Evolutionary conservation across 176 grass and related monocot species (phyloP), one percentile per base, ranked within the genome.

Genomic region (Eleusine indica): DNA sequence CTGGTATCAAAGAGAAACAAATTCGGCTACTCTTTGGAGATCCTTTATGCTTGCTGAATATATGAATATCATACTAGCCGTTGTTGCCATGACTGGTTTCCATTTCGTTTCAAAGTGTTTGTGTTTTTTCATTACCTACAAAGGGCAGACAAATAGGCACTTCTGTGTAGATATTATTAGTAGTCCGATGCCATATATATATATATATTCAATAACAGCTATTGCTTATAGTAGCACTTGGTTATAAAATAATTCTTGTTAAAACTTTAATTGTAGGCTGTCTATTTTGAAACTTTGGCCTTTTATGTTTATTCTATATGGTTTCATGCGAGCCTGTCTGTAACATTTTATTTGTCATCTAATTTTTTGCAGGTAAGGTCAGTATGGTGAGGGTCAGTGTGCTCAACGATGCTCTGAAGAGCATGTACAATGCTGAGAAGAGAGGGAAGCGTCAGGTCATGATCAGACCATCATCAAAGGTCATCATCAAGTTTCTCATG

Each of bases 401-500:
- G 37, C 40, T 94, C 25, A 94, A 94, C 17, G 91, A 94, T 70
- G 91, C 91, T 88, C 83, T 91, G 5, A 94, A 94, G 86, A 88
- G 86, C 83, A 94, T 94, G 88, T 94, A 94, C 76, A 94, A 94
- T 73, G 91, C 91, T 57, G 88, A 94, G 66, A 94, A 94, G 83
- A 89, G 88, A 73, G 88, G 92, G 40, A 94, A 94, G 86, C 74
- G 86, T 49, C 88, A 94, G 84, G 88, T 88, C 71, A 86, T 94
- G 88, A 94, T 94, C 57, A 91, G 92, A 62, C 92, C 92, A 11
- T 94, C 92, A 3, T 94, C 88, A 7, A 94, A 94, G 87, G 92
- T 94, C 63, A 94, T 94, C 32, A 86, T 94, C 75, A 91, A 94
- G 76, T 94, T 94, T 78, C 88, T 94, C 28, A 49, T 94, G 0